A percentile compares a stretch with the other conserved stretches of the same genome.
These are phyloP conservation scores for Polysphondylium violaceum DNA, from an alignment of 78 protist species.

Conservation along the genomic window DNA sequence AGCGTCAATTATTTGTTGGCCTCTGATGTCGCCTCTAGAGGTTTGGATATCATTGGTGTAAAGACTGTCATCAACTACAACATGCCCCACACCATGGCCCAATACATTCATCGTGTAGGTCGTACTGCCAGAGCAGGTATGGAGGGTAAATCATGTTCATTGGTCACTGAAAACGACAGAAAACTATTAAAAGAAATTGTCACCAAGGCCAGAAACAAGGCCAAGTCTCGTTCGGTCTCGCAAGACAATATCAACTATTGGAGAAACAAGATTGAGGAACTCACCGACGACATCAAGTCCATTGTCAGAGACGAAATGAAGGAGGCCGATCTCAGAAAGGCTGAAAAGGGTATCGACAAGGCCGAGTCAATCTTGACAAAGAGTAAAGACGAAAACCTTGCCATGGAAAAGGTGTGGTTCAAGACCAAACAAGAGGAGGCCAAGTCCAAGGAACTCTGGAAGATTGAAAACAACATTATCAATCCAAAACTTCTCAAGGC, in stretches of 20 bases:
- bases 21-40: constrained; percentile 97
- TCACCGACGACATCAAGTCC: constrained; percentile 57
- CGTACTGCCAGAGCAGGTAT: constrained; percentile 93
- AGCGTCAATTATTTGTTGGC: constrained; percentile 85
- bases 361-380: constrained; percentile 28
- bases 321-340: constrained; percentile 59
- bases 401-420: constrained; percentile 40
- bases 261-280: constrained; percentile 65
- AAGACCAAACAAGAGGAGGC: not conserved
- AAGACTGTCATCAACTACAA: constrained; percentile 90
- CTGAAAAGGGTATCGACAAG: constrained; percentile 34
- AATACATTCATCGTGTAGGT: constrained; percentile 93
- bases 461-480: constrained; percentile 44
- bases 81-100: constrained; percentile 86
- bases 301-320: constrained; percentile 63
- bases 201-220: constrained; percentile 76
- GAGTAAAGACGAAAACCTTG: not conserved
- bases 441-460: constrained; percentile 63
- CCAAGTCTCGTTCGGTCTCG: constrained; percentile 55
- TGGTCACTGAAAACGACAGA: constrained; percentile 93
- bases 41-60: constrained; percentile 94
- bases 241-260: constrained; percentile 68
- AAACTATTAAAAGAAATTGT: constrained; percentile 84
- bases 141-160: constrained; percentile 88
- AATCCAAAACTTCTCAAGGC: constrained; percentile 15